Evolutionary conservation across 2,329 filamentous ascomycete genomes (phyloP).

Genomic region (Dactylellina leptospora): DNA sequence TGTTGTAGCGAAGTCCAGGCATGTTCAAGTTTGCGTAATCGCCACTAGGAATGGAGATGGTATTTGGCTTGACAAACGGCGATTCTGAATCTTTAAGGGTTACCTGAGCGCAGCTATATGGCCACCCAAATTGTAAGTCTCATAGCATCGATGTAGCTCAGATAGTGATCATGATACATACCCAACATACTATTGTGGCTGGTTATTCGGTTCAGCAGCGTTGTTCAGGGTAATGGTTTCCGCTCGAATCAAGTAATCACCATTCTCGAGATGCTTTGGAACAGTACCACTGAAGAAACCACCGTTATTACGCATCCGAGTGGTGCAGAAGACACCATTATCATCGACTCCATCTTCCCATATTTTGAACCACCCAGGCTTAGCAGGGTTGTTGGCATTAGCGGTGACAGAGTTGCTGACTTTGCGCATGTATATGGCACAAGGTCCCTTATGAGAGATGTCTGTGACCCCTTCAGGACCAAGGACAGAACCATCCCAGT

Average conservation of each 20-base stretch:
- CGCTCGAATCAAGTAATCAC: constrained; percentile 48
- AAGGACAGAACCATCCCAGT: constrained; percentile 24
- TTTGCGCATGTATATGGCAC: constrained; percentile 45
- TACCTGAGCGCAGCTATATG: constrained; percentile 43
- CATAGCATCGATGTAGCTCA: neutral
- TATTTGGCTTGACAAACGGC: constrained; percentile 22
- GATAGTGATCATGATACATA: constrained; percentile 7
- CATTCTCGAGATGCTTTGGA: constrained; percentile 42
- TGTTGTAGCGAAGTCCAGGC: constrained; percentile 48
- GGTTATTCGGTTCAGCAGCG: constrained; percentile 20
- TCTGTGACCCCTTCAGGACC: constrained; percentile 41
- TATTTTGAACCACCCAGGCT: constrained; percentile 45
- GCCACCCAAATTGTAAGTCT: no score
- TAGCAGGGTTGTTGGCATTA: constrained; percentile 6
- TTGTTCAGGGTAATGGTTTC: constrained; percentile 44
- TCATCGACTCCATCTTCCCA: constrained; percentile 40
- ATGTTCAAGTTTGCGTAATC: constrained; percentile 47
- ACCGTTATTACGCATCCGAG: constrained; percentile 32
- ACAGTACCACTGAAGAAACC: constrained; percentile 24
- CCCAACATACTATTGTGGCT: constrained; percentile 49
- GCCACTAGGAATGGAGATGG: constrained; percentile 31
- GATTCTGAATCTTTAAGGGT: constrained; percentile 28
- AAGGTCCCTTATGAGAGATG: constrained; percentile 37
- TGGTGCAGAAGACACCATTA: constrained; percentile 38
- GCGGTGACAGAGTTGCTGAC: constrained; percentile 24